Conservation (phyloP, 2,329 filamentous ascomycete genomes). For the Cordyceps cateniannulata region DNA sequence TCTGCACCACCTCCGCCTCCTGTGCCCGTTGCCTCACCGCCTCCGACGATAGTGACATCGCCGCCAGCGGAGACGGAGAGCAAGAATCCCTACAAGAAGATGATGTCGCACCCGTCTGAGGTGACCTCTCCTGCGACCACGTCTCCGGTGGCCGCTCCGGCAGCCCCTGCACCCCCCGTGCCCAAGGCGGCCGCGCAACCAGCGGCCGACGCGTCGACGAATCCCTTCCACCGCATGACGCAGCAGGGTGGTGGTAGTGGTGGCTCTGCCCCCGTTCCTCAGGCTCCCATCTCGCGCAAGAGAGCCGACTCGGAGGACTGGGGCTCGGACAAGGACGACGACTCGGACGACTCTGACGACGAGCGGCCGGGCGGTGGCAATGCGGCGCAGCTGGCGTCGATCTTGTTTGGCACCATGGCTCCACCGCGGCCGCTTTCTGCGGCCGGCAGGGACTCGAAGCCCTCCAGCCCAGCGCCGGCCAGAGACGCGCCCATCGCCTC, state of each 20-base stretch:
- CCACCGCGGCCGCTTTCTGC: constrained; percentile 84
- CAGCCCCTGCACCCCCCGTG: constrained; percentile 26
- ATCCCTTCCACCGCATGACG: constrained; percentile 88
- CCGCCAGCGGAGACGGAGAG: constrained; percentile 65
- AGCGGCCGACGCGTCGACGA: constrained; percentile 67
- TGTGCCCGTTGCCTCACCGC: constrained; percentile 40
- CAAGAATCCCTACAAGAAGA: constrained; percentile 92
- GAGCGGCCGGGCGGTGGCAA: constrained; percentile 72
- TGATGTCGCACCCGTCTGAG: constrained; percentile 66
- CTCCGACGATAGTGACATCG: constrained; percentile 44
- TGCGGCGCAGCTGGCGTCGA: constrained; percentile 87
- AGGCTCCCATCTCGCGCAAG: constrained; percentile 46
- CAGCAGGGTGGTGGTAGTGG: constrained; percentile 37
- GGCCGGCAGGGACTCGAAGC: constrained; percentile 60
- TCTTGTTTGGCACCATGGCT: constrained; percentile 94
- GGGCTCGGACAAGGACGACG: constrained; percentile 64
- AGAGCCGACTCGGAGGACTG: constrained; percentile 63
- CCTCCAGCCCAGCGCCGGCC: constrained; percentile 30
- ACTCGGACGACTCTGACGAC: constrained; percentile 66
- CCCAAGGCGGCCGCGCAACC: constrained; percentile 31
- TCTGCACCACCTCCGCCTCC: constrained; percentile 43
- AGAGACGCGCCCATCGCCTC: constrained; percentile 35
- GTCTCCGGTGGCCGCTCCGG: constrained; percentile 35
- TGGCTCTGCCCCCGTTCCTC: constrained; percentile 36
- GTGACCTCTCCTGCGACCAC: constrained; percentile 39